Percentiles rank a stretch among this genome's conserved stretches.
These are phyloP conservation scores for Volvox reticuliferus DNA, from an alignment of 139 green algal species.

Conservation along the genomic window DNA sequence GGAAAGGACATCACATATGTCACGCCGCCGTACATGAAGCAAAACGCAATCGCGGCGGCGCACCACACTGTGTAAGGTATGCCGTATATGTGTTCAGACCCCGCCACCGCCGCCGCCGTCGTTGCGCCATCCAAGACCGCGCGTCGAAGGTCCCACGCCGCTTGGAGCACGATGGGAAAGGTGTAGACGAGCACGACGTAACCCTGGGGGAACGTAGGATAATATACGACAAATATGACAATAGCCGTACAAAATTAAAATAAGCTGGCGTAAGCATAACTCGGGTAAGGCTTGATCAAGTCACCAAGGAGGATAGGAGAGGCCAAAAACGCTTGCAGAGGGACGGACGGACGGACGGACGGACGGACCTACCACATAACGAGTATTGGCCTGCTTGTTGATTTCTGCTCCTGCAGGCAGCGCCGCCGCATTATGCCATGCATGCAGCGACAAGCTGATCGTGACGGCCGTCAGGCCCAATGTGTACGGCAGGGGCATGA, in stretches of 20 bases:
- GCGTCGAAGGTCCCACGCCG: background rate
- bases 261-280: background rate
- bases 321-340: too few species aligned
- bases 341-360: too few species aligned
- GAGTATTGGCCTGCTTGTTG: constrained; percentile 37
- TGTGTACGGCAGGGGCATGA: background rate
- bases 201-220: background rate
- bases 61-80: background rate
- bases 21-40: constrained; percentile 23
- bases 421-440: constrained; percentile 31
- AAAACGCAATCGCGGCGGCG: background rate
- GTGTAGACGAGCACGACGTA: constrained; percentile 37
- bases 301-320: too few species aligned
- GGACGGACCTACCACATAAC: constrained; percentile 21
- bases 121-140: background rate
- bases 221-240: background rate
- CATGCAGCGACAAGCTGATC: constrained; percentile 20
- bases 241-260: too few species aligned
- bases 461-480: constrained; percentile 10
- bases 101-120: background rate
- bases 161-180: constrained; percentile 35
- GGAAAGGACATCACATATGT: constrained; percentile 18
- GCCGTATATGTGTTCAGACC: background rate
- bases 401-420: constrained; percentile 29
- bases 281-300: background rate